These are phyloP conservation scores for Metschnikowia colocasiae DNA, from an alignment of 805 yeast species.

Conservation along the genomic window DNA sequence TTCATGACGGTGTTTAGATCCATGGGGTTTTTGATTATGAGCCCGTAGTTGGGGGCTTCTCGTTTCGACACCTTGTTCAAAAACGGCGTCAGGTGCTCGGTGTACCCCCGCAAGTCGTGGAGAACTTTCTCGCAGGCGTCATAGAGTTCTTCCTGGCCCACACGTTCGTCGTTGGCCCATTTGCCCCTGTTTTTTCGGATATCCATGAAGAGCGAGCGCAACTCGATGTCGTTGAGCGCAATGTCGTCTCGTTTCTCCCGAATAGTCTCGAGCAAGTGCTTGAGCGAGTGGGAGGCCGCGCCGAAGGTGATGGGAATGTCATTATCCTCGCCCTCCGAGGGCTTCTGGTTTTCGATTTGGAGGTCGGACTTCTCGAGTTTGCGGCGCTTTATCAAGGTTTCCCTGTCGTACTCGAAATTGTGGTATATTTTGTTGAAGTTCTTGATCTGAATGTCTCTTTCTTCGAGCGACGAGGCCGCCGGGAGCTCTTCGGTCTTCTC, in stretches of 20 bases:
- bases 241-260: constrained; percentile 77
- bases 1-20: constrained; percentile 92
- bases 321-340: constrained; percentile 10
- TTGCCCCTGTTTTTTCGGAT: constrained; percentile 93
- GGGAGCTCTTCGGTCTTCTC: constrained; percentile 11
- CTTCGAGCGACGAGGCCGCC: constrained; percentile 24
- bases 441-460: constrained; percentile 46
- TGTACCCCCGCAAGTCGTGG: constrained; percentile 79
- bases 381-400: constrained; percentile 69
- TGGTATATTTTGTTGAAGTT: constrained; percentile 74
- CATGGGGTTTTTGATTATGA: constrained; percentile 90
- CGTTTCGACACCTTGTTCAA: constrained; percentile 93
- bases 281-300: constrained; percentile 45
- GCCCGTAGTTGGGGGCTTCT: constrained; percentile 96
- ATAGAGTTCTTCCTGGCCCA: constrained; percentile 96
- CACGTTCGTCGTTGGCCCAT: constrained; percentile 93
- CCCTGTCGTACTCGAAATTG: constrained; percentile 70
- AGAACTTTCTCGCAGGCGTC: constrained; percentile 98
- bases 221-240: constrained; percentile 72
- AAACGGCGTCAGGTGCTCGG: constrained; percentile 96
- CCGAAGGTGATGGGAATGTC: constrained; percentile 35
- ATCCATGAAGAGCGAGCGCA: constrained; percentile 81
- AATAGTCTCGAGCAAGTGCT: constrained; percentile 74
- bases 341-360: constrained; percentile 44
- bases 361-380: constrained; percentile 79